Percentiles rank a stretch among this genome's conserved stretches.
Evolutionary conservation across 2,329 filamentous ascomycete genomes (phyloP).

Genomic region (Neonectria ditissima): DNA sequence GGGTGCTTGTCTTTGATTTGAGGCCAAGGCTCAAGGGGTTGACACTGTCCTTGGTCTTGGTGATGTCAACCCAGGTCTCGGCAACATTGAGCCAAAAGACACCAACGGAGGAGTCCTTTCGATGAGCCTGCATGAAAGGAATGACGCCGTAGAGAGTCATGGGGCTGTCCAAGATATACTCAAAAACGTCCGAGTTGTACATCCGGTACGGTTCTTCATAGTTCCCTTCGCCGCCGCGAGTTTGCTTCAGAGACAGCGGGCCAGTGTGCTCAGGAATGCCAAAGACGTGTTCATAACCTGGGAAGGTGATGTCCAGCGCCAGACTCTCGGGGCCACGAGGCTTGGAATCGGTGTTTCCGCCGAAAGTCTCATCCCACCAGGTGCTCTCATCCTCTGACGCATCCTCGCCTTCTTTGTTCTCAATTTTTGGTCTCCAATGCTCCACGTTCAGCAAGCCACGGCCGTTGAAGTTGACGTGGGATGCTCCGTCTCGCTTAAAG

Average conservation of each 20-base stretch:
- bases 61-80: constrained; percentile 97
- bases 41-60: constrained; percentile 78
- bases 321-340: constrained; percentile 95
- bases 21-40: constrained; percentile 84
- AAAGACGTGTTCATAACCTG: constrained; percentile 91
- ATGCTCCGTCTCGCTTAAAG: constrained; percentile 84
- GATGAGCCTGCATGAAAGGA: constrained; percentile 97
- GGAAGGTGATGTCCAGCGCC: constrained; percentile 90
- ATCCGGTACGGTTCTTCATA: constrained; percentile 91
- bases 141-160: constrained; percentile 99
- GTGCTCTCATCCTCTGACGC: constrained; percentile 82
- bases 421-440: constrained; percentile 92
- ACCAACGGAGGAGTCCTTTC: constrained; percentile 91
- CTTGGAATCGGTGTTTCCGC: constrained; percentile 94
- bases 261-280: constrained; percentile 95
- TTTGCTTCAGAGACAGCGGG: constrained; percentile 88
- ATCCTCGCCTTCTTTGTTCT: constrained; percentile 69
- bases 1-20: constrained; percentile 77
- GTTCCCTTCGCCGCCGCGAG: constrained; percentile 86
- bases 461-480: constrained; percentile 89
- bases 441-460: constrained; percentile 93
- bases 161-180: constrained; percentile 95
- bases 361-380: constrained; percentile 98
- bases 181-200: constrained; percentile 97
- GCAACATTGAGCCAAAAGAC: constrained; percentile 98